Conservation (phyloP, 257 asterid genomes). For the Solanum chaucha region DNA sequence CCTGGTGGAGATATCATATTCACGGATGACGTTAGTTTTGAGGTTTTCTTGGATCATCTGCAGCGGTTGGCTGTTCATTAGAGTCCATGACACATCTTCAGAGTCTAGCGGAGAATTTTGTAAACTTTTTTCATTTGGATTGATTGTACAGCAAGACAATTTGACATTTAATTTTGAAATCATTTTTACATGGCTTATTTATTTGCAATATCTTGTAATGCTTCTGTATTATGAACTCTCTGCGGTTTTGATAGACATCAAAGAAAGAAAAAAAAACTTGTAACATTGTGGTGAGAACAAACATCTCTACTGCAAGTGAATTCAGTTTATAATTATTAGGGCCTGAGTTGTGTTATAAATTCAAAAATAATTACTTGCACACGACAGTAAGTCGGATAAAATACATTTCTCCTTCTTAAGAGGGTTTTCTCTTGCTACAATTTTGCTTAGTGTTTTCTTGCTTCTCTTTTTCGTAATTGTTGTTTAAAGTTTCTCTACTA, state of each 20-base stretch:
- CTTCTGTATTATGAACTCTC: not conserved
- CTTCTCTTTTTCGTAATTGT: not conserved
- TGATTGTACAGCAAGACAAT: slow-evolving; percentile 33
- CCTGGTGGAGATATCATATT: slow-evolving; percentile 87
- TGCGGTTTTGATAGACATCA: not conserved
- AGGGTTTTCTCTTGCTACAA: not conserved
- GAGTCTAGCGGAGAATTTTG: slow-evolving; percentile 46
- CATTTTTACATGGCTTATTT: not conserved
- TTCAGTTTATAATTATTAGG: not conserved
- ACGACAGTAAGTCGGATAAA: not conserved
- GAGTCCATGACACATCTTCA: slow-evolving; percentile 14
- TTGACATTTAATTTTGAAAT: not conserved
- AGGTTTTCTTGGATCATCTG: slow-evolving; percentile 94
- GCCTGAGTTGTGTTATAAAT: not conserved
- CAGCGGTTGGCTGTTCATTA: slow-evolving; percentile 94
- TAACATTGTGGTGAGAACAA: not conserved
- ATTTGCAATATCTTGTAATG: slow-evolving; percentile 6
- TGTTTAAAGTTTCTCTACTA: not conserved
- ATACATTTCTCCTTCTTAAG: not conserved
- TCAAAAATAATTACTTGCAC: not conserved
- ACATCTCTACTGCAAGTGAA: not conserved
- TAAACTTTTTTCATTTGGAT: slow-evolving; percentile 20
- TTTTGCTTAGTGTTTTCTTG: not conserved
- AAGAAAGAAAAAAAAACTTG: not conserved
- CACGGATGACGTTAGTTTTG: slow-evolving; percentile 97